A percentile compares a stretch with the other conserved stretches of the same genome.
Conservation (phyloP, 192 early-diverging fungal species). For the Dimargaris cristalligena region DNA sequence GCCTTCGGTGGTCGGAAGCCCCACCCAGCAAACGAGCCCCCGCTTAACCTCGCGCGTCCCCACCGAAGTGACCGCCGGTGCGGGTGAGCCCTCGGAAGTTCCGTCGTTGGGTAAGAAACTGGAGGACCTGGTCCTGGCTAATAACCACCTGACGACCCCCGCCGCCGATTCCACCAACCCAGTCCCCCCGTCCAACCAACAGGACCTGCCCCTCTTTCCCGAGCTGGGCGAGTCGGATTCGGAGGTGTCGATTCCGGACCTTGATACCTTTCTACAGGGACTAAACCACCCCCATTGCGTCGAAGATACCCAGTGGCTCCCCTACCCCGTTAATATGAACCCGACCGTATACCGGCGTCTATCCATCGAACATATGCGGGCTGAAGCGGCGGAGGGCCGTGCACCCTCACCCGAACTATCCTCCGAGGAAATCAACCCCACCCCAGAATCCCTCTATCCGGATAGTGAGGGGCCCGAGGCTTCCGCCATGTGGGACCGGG, state of each 20-base stretch:
- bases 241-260: constrained; percentile 19
- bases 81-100: too few relatives aligned
- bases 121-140: not conserved
- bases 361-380: not conserved
- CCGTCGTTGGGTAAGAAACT: too few relatives aligned
- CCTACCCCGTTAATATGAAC: constrained; percentile 6
- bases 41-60: not conserved
- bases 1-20: not conserved
- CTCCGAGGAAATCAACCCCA: too few relatives aligned
- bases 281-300: not conserved
- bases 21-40: not conserved
- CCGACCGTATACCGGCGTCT: not conserved
- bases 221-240: constrained; percentile 17
- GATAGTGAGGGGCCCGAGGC: too few relatives aligned
- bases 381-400: not conserved
- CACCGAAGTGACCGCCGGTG: too few relatives aligned
- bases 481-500: too few relatives aligned
- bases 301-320: not conserved
- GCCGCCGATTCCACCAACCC: too few relatives aligned
- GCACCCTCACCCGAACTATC: too few relatives aligned
- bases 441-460: too few relatives aligned
- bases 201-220: not conserved
- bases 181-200: too few relatives aligned
- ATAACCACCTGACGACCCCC: not conserved
- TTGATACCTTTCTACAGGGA: too few relatives aligned